A percentile compares a stretch with the other conserved stretches of the same genome.
phyloP scores from a whole-genome alignment of 768 basidiomycete species.

The Lactifluus volemus region DNA sequence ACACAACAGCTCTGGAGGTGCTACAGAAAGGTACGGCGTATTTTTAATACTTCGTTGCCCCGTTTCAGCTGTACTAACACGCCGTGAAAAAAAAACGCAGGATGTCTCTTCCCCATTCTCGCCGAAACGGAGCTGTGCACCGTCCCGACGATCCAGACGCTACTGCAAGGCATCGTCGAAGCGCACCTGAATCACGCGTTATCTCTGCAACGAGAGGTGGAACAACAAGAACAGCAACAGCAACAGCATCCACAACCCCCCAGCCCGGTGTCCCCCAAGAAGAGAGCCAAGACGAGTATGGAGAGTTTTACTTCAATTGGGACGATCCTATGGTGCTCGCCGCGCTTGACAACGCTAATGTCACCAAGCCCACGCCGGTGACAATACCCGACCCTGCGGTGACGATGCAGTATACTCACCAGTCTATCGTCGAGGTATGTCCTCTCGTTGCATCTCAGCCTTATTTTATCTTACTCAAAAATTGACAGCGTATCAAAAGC shows the following conservation, averaged over 20 bases:
- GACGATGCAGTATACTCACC: conserved; percentile 7
- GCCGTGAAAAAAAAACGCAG: background rate
- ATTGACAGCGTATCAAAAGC: conserved; percentile 4
- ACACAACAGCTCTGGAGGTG: background rate
- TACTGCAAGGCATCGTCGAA: conserved; percentile 37
- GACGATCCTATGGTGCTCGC: conserved; percentile 52
- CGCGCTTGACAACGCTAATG: conserved; percentile 22
- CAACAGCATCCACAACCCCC: too few species aligned
- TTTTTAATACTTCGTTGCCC: background rate
- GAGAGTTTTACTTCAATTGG: conserved; percentile 47
- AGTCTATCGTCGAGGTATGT: conserved; percentile 6
- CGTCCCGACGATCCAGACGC: conserved; percentile 4
- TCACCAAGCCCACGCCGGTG: background rate
- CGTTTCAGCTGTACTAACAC: background rate
- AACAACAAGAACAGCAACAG: conserved; percentile 27
- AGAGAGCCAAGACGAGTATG: conserved; percentile 77
- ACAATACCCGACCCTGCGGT: background rate
- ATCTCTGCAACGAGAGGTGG: conserved; percentile 27
- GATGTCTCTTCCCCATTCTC: conserved; percentile 7
- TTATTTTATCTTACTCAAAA: background rate
- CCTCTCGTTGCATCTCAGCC: background rate
- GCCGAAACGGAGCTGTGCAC: conserved; percentile 1
- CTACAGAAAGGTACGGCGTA: conserved; percentile 8
- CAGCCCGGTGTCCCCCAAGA: conserved; percentile 35
- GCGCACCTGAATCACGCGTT: conserved; percentile 40